A percentile compares a stretch with the other conserved stretches of the same genome.
phyloP scores from a whole-genome alignment of 2,329 filamentous ascomycete genomes.

The Cordyceps pruinosa region DNA sequence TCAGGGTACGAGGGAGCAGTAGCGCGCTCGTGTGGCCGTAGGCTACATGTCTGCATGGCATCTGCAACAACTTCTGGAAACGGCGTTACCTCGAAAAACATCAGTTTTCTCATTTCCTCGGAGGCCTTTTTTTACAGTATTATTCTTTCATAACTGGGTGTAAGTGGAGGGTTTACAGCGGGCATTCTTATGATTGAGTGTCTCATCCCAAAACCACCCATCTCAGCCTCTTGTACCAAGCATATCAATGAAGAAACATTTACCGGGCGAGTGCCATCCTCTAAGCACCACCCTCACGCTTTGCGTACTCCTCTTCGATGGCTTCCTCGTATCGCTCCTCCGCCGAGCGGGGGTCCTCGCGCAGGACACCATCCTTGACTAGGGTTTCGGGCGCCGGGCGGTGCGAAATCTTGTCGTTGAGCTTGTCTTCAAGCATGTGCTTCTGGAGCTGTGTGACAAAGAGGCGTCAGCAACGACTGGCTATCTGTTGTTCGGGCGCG shows the following conservation, averaged over 20 bases:
- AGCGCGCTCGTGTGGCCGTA: neutral
- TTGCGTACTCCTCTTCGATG: constrained; percentile 58
- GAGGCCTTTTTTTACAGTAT: too few species aligned
- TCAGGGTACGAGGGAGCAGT: neutral
- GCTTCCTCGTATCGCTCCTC: constrained; percentile 53
- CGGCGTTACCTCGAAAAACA: neutral
- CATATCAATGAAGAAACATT: too few species aligned
- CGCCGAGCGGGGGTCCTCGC: constrained; percentile 55
- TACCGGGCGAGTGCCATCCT: neutral
- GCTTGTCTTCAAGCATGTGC: constrained; percentile 77
- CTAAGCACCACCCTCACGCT: constrained; percentile 55
- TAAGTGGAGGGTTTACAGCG: neutral
- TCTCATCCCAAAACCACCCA: constrained; percentile 6
- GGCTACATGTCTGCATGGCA: neutral
- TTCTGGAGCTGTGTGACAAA: constrained; percentile 55
- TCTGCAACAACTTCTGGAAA: neutral
- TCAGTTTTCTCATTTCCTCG: neutral
- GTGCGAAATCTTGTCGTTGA: constrained; percentile 80
- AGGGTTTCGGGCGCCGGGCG: constrained; percentile 71
- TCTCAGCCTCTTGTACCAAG: neutral
- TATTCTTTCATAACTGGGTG: neutral
- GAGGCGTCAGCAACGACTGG: neutral
- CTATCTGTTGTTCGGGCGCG: neutral
- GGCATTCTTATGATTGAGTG: neutral
- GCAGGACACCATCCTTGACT: constrained; percentile 72